Evolutionary conservation across 805 yeast genomes (phyloP).

Genomic region (Ogataea populi-albae): DNA sequence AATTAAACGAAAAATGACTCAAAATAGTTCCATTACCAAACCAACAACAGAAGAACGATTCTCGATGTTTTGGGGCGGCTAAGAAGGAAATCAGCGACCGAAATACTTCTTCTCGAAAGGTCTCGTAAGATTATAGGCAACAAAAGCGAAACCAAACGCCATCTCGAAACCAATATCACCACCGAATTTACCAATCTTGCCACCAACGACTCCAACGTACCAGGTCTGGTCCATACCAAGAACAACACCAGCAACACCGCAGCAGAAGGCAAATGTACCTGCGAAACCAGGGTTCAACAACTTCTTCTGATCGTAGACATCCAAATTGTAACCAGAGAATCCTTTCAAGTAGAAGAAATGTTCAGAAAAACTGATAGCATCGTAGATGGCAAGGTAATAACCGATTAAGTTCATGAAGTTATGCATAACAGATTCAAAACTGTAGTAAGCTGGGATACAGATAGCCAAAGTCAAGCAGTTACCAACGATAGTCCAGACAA

Average conservation of each 20-base stretch:
- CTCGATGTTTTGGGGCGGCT: no score
- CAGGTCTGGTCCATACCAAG: conserved; percentile 86
- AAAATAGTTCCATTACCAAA: no score
- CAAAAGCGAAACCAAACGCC: conserved; percentile 61
- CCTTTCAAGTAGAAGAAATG: conserved; percentile 77
- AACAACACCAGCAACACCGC: conserved; percentile 83
- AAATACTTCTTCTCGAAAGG: conserved; percentile 64
- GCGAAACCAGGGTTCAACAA: conserved; percentile 75
- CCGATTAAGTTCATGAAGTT: conserved; percentile 91
- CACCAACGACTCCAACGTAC: conserved; percentile 72
- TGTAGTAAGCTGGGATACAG: conserved; percentile 83
- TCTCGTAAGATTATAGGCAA: conserved; percentile 57
- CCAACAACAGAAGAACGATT: no score
- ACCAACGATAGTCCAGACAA: conserved; percentile 75
- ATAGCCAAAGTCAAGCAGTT: conserved; percentile 78
- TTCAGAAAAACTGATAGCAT: conserved; percentile 71
- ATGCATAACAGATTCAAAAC: conserved; percentile 68
- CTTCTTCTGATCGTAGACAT: conserved; percentile 54
- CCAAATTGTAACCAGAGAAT: conserved; percentile 58
- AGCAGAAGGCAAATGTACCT: conserved; percentile 72
- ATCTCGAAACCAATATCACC: conserved; percentile 89
- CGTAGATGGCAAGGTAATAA: conserved; percentile 86
- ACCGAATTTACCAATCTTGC: conserved; percentile 59
- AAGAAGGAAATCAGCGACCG: conserved; percentile 47
- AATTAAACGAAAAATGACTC: no score